Percentiles rank a stretch among this genome's conserved stretches.
These are phyloP conservation scores for Quercus agrifolia DNA, from an alignment of 306 rosid species.

Conservation along the genomic window DNA sequence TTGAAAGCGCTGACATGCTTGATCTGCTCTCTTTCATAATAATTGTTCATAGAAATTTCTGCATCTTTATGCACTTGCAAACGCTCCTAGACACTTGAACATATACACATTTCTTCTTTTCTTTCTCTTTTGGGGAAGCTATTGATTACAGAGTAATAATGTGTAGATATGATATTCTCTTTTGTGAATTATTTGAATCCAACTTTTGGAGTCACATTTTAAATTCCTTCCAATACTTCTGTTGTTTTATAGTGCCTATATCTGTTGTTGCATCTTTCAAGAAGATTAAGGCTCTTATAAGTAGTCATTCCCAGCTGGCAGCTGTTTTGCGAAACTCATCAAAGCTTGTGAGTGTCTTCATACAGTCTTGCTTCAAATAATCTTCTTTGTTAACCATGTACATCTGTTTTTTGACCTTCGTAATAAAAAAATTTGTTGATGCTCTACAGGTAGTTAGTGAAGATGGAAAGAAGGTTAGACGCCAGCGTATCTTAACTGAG, in stretches of 20 bases:
- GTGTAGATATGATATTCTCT: neutral
- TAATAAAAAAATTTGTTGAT: conserved; percentile 18
- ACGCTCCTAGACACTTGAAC: neutral
- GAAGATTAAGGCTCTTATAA: conserved; percentile 88
- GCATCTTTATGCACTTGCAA: neutral
- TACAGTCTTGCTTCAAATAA: conserved; percentile 11
- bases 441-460: conserved; percentile 76
- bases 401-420: conserved; percentile 4
- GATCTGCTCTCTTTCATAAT: neutral
- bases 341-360: conserved; percentile 68
- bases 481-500: conserved; percentile 66
- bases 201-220: neutral
- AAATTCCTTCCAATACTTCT: conserved; percentile 20
- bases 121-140: neutral
- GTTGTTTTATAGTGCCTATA: conserved; percentile 68
- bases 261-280: conserved; percentile 95
- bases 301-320: conserved; percentile 81
- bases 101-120: neutral
- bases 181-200: too few species aligned
- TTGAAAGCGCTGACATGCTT: neutral
- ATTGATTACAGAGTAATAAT: conserved; percentile 2
- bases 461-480: conserved; percentile 91
- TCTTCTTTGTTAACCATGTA: neutral
- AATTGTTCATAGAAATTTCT: neutral
- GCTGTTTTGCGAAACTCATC: conserved; percentile 76